phyloP scores from a whole-genome alignment of 805 yeast genomes.

The Wickerhamiella brachini region DNA sequence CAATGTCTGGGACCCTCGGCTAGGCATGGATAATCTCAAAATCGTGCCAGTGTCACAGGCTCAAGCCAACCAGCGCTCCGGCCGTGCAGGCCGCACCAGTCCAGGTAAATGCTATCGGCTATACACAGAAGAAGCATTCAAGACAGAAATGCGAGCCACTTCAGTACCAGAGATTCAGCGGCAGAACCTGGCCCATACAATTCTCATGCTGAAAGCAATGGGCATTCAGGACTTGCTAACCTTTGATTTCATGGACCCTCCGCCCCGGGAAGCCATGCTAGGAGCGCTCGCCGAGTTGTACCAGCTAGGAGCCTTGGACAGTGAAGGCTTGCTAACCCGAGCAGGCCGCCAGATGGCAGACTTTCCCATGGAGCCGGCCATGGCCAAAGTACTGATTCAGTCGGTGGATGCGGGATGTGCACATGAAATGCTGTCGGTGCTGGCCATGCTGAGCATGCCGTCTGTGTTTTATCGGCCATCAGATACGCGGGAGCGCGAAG shows the following conservation, averaged over 20 bases:
- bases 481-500: slow-evolving; percentile 37
- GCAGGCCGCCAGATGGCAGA: slow-evolving; percentile 79
- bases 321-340: slow-evolving; percentile 58
- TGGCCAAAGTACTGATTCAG: slow-evolving; percentile 59
- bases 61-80: slow-evolving; percentile 92
- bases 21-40: slow-evolving; percentile 77
- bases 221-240: slow-evolving; percentile 72
- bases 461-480: slow-evolving; percentile 59
- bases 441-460: slow-evolving; percentile 74
- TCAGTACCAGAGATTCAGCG: slow-evolving; percentile 90
- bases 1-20: slow-evolving; percentile 72
- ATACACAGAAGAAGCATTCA: slow-evolving; percentile 71
- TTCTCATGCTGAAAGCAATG: slow-evolving; percentile 61
- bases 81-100: slow-evolving; percentile 96
- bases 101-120: slow-evolving; percentile 91
- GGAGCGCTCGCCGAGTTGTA: slow-evolving; percentile 72
- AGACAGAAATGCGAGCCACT: slow-evolving; percentile 59
- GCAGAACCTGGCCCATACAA: slow-evolving; percentile 63
- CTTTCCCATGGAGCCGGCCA: slow-evolving; percentile 84
- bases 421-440: slow-evolving; percentile 54
- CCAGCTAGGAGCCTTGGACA: slow-evolving; percentile 71
- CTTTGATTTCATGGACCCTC: slow-evolving; percentile 88
- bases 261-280: slow-evolving; percentile 57
- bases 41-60: slow-evolving; percentile 88
- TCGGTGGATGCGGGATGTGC: slow-evolving; percentile 50